Evolutionary conservation across 2,329 filamentous ascomycete genomes (phyloP), one percentile per base, ranked within the genome.

Genomic region (Didymella sp.): DNA sequence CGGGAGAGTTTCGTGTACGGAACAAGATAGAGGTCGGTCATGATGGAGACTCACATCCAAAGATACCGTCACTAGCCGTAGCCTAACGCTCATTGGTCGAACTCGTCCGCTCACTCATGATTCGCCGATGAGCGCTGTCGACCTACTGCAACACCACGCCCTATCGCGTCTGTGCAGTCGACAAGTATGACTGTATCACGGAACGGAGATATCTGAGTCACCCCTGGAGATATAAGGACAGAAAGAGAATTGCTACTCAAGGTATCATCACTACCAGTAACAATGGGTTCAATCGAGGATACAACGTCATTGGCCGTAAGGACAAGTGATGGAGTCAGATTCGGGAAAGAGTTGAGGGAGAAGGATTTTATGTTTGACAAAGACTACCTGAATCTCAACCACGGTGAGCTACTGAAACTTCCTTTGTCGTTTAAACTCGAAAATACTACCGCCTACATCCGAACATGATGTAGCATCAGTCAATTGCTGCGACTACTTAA

Each of bases 301-400:
- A 56, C 6, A 8, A 28, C 53, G 13, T 31, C 50, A 27, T 38
- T 67, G 53, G 51, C 60, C 4, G 38, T 62, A 7, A 59, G 52
- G 55, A 64, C 67, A 31, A 66, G 64, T 25, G 58, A 65, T 43
- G 65, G 65, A 7, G 53, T 66, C 6, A 64, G 56, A 60, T 87
- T 86, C 66, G 85, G 85, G 13, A 80, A 77, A 52, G 74, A 79
- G 30, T 76, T 89, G 67, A 80, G 82, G 55, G 66, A 70, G 47
- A 82, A 87, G 60, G 82, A 90, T 33, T 95, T 94, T 72, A 76
- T 86, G n/a, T 85, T 93, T 57, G 85, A 87, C 44, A 81, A 85
- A 0, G 79, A 80, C n/a, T 92, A 86, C 73, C 82, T 80, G 48
- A 92, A 92, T 70, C 78, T 96, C 50, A 96, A 96, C 73, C 89